phyloP scores from a whole-genome alignment of 805 yeast genomes.

The Wickerhamomyces sydowiorum region DNA sequence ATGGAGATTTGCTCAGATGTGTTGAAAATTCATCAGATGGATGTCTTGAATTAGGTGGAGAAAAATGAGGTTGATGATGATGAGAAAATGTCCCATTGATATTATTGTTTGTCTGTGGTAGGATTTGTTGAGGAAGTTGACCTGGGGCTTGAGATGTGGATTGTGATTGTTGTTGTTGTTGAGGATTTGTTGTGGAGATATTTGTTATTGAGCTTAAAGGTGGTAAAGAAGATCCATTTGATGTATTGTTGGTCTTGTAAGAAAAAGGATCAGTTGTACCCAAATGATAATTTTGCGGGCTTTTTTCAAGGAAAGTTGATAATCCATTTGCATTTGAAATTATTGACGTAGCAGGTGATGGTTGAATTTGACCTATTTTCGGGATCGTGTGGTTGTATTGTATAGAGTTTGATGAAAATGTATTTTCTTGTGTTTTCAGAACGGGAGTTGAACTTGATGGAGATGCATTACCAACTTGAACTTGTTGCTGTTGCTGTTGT shows the following conservation, averaged over 20 bases:
- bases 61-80: not conserved
- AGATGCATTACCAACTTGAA: not conserved
- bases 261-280: not conserved
- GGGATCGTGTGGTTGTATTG: not conserved
- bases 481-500: slow-evolving; percentile 2
- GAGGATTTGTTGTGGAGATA: not conserved
- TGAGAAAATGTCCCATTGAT: not conserved
- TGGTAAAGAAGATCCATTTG: not conserved
- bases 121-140: not conserved
- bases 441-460: not conserved
- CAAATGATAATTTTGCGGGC: not conserved
- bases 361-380: not conserved
- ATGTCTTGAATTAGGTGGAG: not conserved
- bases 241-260: not conserved
- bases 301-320: not conserved
- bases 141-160: not conserved
- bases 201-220: slow-evolving; percentile 1
- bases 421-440: not conserved
- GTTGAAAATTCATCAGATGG: not conserved
- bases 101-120: too few species aligned
- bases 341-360: not conserved
- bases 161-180: not conserved
- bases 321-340: not conserved
- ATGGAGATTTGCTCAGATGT: not conserved
- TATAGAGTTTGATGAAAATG: not conserved